phyloP scores from a whole-genome alignment of 2,329 filamentous ascomycete species.

The Coniochaeta sp. region DNA sequence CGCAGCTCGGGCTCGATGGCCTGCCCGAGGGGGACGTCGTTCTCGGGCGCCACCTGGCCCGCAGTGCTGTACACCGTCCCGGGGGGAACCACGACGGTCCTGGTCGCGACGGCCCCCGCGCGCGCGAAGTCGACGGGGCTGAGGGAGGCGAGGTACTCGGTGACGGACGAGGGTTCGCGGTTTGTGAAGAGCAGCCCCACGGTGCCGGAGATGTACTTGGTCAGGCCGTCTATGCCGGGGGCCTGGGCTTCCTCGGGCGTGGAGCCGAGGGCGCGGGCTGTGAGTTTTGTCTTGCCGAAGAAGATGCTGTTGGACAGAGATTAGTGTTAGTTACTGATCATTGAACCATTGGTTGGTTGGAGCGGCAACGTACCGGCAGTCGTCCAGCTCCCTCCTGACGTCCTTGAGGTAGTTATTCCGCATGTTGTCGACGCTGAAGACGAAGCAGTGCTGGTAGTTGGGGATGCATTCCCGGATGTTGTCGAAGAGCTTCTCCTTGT shows the following conservation, averaged over 20 bases:
- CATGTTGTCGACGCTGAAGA: slow-evolving; percentile 95
- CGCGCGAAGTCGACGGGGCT: slow-evolving; percentile 82
- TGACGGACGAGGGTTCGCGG: slow-evolving; percentile 59
- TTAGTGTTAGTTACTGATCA: neutral
- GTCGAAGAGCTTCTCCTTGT: slow-evolving; percentile 81
- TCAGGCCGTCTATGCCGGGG: slow-evolving; percentile 65
- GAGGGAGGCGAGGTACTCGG: slow-evolving; percentile 65
- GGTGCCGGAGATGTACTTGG: slow-evolving; percentile 65
- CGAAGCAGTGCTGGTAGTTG: slow-evolving; percentile 84
- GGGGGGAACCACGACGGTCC: slow-evolving; percentile 71
- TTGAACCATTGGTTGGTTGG: slow-evolving; percentile 1
- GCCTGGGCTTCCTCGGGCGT: slow-evolving; percentile 72
- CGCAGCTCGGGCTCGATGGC: slow-evolving; percentile 85
- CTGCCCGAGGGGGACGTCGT: slow-evolving; percentile 84
- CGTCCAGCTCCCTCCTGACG: slow-evolving; percentile 74
- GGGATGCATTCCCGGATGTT: slow-evolving; percentile 81
- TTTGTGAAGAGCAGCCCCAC: slow-evolving; percentile 90
- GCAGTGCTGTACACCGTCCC: slow-evolving; percentile 76
- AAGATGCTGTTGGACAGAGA: slow-evolving; percentile 58
- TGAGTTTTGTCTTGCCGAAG: slow-evolving; percentile 99
- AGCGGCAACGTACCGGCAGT: slow-evolving; percentile 60
- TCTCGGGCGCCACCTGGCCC: slow-evolving; percentile 69
- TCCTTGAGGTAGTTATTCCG: slow-evolving; percentile 94
- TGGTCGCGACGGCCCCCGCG: slow-evolving; percentile 68
- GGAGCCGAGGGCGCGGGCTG: slow-evolving; percentile 86